Conservation (phyloP, 2,329 filamentous ascomycete species). For the Beauveria varroae region DNA sequence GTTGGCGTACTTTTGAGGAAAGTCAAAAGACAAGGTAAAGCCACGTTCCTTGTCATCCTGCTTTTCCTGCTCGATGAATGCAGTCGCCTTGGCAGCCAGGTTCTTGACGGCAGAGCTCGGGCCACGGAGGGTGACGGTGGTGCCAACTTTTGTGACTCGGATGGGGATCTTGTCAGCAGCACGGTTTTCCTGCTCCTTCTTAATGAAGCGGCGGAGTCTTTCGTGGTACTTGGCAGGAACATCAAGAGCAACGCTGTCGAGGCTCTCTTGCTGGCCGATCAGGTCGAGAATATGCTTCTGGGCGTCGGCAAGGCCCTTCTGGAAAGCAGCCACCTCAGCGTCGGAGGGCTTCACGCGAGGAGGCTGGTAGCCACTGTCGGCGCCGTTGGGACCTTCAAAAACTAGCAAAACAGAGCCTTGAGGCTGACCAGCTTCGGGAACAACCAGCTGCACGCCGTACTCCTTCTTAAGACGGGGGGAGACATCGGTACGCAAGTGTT, state of each 20-base stretch:
- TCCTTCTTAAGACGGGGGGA: conserved; percentile 56
- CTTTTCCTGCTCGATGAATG: conserved; percentile 81
- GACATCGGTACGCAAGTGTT: conserved; percentile 59
- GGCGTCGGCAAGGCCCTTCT: conserved; percentile 48
- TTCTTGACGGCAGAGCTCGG: conserved; percentile 65
- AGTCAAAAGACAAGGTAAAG: conserved; percentile 80
- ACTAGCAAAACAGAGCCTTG: conserved; percentile 62
- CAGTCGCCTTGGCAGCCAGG: conserved; percentile 63
- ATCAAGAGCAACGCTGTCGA: conserved; percentile 44
- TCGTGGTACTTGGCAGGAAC: conserved; percentile 58
- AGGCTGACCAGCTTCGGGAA: conserved; percentile 56
- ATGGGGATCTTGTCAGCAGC: conserved; percentile 52
- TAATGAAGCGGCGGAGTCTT: conserved; percentile 55
- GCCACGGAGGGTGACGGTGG: conserved; percentile 66
- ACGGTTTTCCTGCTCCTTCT: conserved; percentile 53
- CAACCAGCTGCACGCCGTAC: conserved; percentile 65
- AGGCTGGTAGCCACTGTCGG: conserved; percentile 41
- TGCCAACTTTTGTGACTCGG: conserved; percentile 50
- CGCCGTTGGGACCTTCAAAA: conserved; percentile 57
- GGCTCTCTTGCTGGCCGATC: conserved; percentile 50
- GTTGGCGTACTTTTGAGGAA: conserved; percentile 90
- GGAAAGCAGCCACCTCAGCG: conserved; percentile 45
- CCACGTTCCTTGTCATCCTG: conserved; percentile 90
- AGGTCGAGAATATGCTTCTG: conserved; percentile 49
- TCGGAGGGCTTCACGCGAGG: conserved; percentile 46